Evolutionary conservation across 2,329 filamentous ascomycete species (phyloP), one percentile per base, ranked within the genome.

Genomic region (Pseudogymnoascus sp.): DNA sequence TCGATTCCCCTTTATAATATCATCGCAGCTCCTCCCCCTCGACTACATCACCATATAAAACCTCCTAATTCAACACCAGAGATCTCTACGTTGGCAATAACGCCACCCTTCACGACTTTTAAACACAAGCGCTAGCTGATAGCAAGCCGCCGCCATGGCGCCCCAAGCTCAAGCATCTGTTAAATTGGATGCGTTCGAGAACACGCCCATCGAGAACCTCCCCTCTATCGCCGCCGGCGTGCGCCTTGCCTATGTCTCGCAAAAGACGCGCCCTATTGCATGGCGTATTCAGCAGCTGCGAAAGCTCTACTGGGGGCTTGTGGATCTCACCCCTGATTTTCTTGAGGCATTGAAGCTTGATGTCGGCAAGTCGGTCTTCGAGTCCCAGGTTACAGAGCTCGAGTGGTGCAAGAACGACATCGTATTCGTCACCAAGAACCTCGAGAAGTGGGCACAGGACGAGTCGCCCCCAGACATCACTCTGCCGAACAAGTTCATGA

Each of bases 281-380:
- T 97, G 89, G 78, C 87, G 94, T 67, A 80, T 92, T 66, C 81
- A 85, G 62, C 94, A 97, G 81, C 85, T 99, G 65, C 89, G 92
- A 70, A 93, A 92, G 82, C 86, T 97, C 63, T 97, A 96, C 80
- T 97, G 94, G 94, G 92, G 84, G 6, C 75, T 97, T 68, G 86
- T 86, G 67, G 93, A 97, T 79, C 87, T 90, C 73, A 82, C 86
- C 63, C 79, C 85, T 53, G 83, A 88, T 69, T 81, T 97, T 65
- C 73, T 85, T 68, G 89, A 91, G 74, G 91, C 93, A 21, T 84
- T 91, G 73, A 81, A 84, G 73, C 80, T 83, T 69, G 94, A 99
- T 73, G 78, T 97, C 67, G 83, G 85, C 74, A 96, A 96, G 80
- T 83, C 87, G 63, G 75, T 78, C 35, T 91, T 87, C 73, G 94